Evolutionary conservation across 2,329 filamentous ascomycete genomes (phyloP).

Genomic region (Colletotrichum endophyticum): DNA sequence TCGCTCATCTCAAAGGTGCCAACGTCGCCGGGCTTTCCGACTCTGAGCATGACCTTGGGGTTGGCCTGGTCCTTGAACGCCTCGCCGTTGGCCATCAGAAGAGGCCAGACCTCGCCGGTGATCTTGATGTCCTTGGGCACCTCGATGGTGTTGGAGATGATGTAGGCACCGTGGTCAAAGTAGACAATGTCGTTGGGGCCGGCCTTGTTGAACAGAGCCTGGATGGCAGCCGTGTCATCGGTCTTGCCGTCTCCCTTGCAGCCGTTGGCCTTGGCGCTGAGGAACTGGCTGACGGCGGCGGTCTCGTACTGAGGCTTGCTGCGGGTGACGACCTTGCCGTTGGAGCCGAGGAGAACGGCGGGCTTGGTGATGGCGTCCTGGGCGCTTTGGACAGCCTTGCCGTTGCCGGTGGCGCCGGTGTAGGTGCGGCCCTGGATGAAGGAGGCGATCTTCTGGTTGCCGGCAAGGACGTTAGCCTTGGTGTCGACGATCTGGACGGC

Average conservation of each 20-base stretch:
- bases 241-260: conserved; percentile 87
- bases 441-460: conserved; percentile 70
- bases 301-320: conserved; percentile 88
- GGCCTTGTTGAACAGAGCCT: conserved; percentile 74
- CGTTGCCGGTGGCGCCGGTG: conserved; percentile 42
- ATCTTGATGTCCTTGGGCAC: conserved; percentile 84
- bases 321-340: conserved; percentile 77
- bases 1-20: conserved; percentile 89
- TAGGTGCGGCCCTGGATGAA: conserved; percentile 86
- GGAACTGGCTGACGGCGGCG: conserved; percentile 70
- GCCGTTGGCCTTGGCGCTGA: conserved; percentile 82
- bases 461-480: conserved; percentile 66
- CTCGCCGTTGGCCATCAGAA: conserved; percentile 82
- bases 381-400: conserved; percentile 64
- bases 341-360: conserved; percentile 62
- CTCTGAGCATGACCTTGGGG: conserved; percentile 83
- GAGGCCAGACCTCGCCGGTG: conserved; percentile 88
- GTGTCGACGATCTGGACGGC: conserved; percentile 69
- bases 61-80: conserved; percentile 77
- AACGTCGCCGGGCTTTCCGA: conserved; percentile 77
- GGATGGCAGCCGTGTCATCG: conserved; percentile 87
- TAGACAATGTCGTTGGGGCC: conserved; percentile 70
- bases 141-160: conserved; percentile 72
- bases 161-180: conserved; percentile 77
- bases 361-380: conserved; percentile 68